A percentile compares a stretch with the other conserved stretches of the same genome.
Evolutionary conservation across 371 early-diverging fungal genomes (phyloP).

Genomic region (Lichtheimia ornata): DNA sequence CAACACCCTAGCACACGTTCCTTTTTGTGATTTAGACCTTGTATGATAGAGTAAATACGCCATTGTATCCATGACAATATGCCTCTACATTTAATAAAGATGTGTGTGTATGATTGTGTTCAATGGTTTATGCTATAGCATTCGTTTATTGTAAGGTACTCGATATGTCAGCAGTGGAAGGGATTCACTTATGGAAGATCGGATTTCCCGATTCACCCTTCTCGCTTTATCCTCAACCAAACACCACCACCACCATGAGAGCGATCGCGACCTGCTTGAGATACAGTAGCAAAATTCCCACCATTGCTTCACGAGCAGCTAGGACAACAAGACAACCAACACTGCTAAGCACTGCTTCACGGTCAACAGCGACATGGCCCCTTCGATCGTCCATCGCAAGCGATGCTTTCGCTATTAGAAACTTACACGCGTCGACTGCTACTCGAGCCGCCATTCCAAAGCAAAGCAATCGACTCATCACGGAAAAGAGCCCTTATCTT

Average conservation of each 20-base stretch:
- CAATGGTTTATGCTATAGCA: too few species aligned
- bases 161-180: too few species aligned
- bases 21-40: too few species aligned
- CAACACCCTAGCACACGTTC: too few species aligned
- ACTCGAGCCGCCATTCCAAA: conserved; percentile 4
- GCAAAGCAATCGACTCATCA: conserved; percentile 5
- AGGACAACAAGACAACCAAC: not conserved
- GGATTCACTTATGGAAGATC: too few species aligned
- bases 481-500: conserved; percentile 16
- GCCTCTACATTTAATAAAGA: too few species aligned
- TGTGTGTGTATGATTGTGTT: too few species aligned
- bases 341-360: not conserved
- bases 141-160: too few species aligned
- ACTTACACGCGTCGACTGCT: not conserved
- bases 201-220: too few species aligned
- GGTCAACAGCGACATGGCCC: not conserved
- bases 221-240: too few species aligned
- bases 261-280: conserved; percentile 3
- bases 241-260: conserved; percentile 4
- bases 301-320: not conserved
- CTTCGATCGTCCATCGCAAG: not conserved
- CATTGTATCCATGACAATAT: too few species aligned
- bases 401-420: not conserved
- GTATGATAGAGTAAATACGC: too few species aligned
- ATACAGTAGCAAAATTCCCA: not conserved